phyloP scores from a whole-genome alignment of 192 early-diverging fungal species.

The Umbelopsis sp. region DNA sequence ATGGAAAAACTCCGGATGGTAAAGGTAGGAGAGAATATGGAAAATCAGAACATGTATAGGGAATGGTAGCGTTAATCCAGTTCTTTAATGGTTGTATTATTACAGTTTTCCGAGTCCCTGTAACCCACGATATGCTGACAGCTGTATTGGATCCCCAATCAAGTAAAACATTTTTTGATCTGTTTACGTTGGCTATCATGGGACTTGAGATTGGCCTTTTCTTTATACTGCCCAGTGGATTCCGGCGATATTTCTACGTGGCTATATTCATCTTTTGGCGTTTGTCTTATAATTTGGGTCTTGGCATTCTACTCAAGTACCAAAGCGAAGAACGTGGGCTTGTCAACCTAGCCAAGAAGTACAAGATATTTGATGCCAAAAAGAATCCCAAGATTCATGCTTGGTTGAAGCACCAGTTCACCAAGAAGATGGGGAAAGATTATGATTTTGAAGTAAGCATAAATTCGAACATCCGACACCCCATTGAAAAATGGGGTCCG shows the following conservation, averaged over 20 bases:
- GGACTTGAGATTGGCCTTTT: constrained; percentile 66
- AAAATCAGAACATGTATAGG: background rate
- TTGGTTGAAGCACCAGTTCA: constrained; percentile 70
- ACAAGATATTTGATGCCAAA: constrained; percentile 65
- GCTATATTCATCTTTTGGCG: constrained; percentile 87
- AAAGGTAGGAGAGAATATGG: constrained; percentile 27
- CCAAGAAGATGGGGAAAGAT: constrained; percentile 77
- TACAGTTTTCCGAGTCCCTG: constrained; percentile 73
- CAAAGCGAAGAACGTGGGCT: constrained; percentile 78
- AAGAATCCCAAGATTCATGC: constrained; percentile 53
- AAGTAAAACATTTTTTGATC: constrained; percentile 78
- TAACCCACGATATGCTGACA: constrained; percentile 73
- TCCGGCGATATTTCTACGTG: constrained; percentile 66
- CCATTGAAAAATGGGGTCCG: background rate
- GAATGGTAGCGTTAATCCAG: background rate
- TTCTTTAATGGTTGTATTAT: background rate
- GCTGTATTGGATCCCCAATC: constrained; percentile 70
- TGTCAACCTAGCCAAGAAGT: constrained; percentile 69
- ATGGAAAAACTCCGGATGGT: constrained; percentile 44
- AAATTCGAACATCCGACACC: background rate
- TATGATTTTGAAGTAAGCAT: constrained; percentile 76
- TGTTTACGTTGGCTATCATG: constrained; percentile 65
- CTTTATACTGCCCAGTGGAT: constrained; percentile 57
- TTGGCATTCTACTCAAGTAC: constrained; percentile 79
- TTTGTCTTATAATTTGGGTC: constrained; percentile 80